A percentile compares a stretch with the other conserved stretches of the same genome.
Conservation (phyloP, 2,329 filamentous ascomycete genomes). For the Epicoccum nigrum region DNA sequence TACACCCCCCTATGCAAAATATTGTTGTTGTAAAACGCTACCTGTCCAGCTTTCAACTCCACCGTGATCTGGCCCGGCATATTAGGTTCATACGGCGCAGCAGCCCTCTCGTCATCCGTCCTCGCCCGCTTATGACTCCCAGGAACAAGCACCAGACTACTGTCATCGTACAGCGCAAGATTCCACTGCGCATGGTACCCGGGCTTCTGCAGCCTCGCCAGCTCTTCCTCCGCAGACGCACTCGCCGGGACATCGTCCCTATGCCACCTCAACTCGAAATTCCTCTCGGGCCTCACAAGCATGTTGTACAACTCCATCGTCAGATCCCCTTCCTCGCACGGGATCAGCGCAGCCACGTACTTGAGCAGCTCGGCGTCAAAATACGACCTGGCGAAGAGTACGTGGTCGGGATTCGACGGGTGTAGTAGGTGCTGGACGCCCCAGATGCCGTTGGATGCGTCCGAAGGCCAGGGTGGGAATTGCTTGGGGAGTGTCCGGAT, state of each 20-base stretch:
- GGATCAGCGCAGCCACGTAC: constrained; percentile 70
- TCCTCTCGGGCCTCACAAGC: constrained; percentile 72
- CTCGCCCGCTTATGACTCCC: constrained; percentile 75
- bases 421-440: constrained; percentile 86
- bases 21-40: constrained; percentile 90
- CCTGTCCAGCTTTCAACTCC: constrained; percentile 72
- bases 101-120: constrained; percentile 71
- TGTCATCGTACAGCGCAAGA: constrained; percentile 77
- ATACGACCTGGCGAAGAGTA: constrained; percentile 71
- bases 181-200: constrained; percentile 88
- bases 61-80: constrained; percentile 72
- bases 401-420: constrained; percentile 68
- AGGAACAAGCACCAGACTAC: constrained; percentile 74
- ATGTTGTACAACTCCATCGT: constrained; percentile 91
- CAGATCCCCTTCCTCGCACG: constrained; percentile 60
- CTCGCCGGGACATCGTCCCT: constrained; percentile 78
- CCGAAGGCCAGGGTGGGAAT: constrained; percentile 82
- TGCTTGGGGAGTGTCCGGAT: constrained; percentile 87
- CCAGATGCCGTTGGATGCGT: constrained; percentile 74
- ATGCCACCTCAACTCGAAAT: constrained; percentile 83
- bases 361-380: constrained; percentile 70
- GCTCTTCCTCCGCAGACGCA: constrained; percentile 70
- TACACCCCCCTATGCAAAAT: constrained; percentile 79
- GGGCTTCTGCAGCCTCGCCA: constrained; percentile 62
- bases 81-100: constrained; percentile 66